Evolutionary conservation across 495 filamentous ascomycete species (phyloP).

Genomic region (Ramalina peruviana): DNA sequence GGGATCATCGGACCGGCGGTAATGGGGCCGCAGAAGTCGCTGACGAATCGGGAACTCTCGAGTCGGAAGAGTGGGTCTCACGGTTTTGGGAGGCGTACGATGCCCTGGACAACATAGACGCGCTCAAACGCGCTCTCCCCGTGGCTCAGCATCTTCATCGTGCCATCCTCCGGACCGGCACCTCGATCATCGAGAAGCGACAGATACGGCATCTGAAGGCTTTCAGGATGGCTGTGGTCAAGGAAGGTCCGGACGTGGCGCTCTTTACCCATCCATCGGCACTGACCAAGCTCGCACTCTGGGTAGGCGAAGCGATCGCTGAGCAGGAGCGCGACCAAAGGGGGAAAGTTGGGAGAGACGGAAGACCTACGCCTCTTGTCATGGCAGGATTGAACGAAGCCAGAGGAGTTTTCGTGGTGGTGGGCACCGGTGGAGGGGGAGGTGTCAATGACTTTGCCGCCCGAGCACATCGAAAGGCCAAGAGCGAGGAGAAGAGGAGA

Average conservation of each 20-base stretch:
- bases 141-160: constrained; percentile 79
- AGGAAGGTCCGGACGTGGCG: constrained; percentile 78
- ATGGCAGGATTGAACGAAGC: constrained; percentile 81
- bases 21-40: constrained; percentile 21
- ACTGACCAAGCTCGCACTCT: constrained; percentile 80
- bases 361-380: constrained; percentile 70
- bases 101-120: constrained; percentile 64
- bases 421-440: constrained; percentile 73
- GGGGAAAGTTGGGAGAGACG: constrained; percentile 51
- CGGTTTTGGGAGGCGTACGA: constrained; percentile 94
- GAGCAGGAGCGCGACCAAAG: constrained; percentile 70
- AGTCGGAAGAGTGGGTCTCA: constrained; percentile 52
- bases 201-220: constrained; percentile 84
- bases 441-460: constrained; percentile 50
- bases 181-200: constrained; percentile 76
- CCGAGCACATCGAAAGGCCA: constrained; percentile 43
- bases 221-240: constrained; percentile 91
- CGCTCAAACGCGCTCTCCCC: constrained; percentile 61
- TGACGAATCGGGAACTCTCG: constrained; percentile 30
- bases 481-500: constrained; percentile 44
- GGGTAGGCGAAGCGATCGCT: constrained; percentile 84
- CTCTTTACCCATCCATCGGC: constrained; percentile 87
- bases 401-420: constrained; percentile 77
- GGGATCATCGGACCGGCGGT: constrained; percentile 22
- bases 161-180: constrained; percentile 87